Percentiles rank a stretch among this genome's conserved stretches.
phyloP scores from a whole-genome alignment of 148 eudicot species.

The Limonium bicolor region DNA sequence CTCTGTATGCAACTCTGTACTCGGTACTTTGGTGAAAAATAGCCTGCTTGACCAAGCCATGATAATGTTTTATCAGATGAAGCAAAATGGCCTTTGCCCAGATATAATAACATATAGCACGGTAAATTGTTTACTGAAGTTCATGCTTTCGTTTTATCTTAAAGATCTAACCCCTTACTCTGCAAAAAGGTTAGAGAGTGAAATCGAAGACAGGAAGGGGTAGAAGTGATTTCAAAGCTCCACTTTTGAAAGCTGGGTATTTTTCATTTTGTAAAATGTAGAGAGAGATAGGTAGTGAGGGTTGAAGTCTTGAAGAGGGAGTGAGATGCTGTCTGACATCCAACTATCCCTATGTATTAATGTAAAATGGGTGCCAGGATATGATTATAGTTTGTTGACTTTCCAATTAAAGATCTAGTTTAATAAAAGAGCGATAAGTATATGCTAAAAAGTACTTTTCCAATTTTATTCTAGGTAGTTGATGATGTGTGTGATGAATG shows the following conservation, averaged over 20 bases:
- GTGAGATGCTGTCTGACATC: not conserved
- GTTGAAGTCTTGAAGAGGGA: not conserved
- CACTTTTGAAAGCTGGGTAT: not conserved
- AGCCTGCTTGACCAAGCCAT: conserved; percentile 38
- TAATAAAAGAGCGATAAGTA: no score
- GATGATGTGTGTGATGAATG: not conserved
- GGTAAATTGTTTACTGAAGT: conserved; percentile 22
- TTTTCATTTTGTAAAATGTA: not conserved
- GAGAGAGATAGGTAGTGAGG: not conserved
- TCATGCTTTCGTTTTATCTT: not conserved
- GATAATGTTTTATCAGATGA: conserved; percentile 64
- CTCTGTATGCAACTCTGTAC: conserved; percentile 73
- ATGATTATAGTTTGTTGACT: no score
- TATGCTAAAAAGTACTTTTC: not conserved
- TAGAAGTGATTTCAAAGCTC: no score
- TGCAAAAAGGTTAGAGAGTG: not conserved
- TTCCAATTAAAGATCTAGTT: no score
- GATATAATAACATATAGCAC: conserved; percentile 81
- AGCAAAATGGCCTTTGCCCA: conserved; percentile 63
- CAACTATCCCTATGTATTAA: not conserved
- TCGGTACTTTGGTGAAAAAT: conserved; percentile 50
- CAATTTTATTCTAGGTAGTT: not conserved
- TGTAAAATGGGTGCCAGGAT: not conserved
- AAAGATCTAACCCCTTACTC: not conserved
- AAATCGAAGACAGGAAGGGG: no score